Base-by-base conservation (phyloP, 768 basidiomycete genomes). In the Amanita exitialis region DNA sequence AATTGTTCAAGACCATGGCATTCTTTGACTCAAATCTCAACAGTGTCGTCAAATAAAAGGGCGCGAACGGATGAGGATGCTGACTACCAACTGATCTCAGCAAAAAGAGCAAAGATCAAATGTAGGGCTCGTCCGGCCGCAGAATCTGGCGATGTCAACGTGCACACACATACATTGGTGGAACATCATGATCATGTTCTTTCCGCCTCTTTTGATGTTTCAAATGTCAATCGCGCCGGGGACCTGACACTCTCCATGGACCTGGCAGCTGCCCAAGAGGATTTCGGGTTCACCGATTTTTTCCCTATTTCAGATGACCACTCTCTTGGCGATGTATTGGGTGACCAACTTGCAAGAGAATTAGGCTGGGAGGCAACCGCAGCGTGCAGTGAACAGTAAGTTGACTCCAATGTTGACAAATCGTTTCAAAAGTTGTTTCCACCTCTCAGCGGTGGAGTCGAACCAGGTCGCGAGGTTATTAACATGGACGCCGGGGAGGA, bases 311-410 rank as follows among this genome's bases (percentile, higher is more conserved):
- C 75, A 16, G 84, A 79, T 49, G 80, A 70, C 18, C 58, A 81
- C 20, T 84, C 79, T 53, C 59, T 82, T 15, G 75, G 66, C n/a
- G 76, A 71, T 6, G 80, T 75, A 18, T 64, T 90, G 15, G 85
- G 81, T 3, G 86, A 87, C 42, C 88, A 90, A 57, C 67, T 90
- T 23, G 85, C 83, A 6, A 74, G 72, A 54, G 87, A 90, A 57
- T 70, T 90, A 2, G 88, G 86, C 27, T 89, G 87, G 86, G 78
- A 73, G 50, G 10, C 50, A n/a, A 13, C 43, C 10, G 13, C 37
- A 54, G 54, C 51, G 52, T 18, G 15, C 56, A 55, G 12, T 55
- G 55, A 5, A 47, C 10, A 2, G 42, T 43, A 51, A 42, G 30
- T 34, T 32, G 16, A 2, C 38, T n/a, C 13, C 28, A 21, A 13